These are phyloP conservation scores for Chrysochromulina tobinii DNA, from an alignment of 78 protist species.

Conservation along the genomic window DNA sequence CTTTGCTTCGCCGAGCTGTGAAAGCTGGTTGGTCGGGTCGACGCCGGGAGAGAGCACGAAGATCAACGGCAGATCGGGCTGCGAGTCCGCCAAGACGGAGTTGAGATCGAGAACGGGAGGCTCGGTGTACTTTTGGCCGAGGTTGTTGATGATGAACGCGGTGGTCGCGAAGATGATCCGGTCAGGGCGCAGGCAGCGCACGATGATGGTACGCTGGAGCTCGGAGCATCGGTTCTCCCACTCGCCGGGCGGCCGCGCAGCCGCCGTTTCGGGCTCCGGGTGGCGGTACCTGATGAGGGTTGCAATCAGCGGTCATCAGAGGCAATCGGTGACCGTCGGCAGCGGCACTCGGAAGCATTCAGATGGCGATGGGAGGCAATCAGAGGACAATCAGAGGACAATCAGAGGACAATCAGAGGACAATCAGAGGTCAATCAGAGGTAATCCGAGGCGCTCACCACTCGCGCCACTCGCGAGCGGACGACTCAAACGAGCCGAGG, in stretches of 20 bases:
- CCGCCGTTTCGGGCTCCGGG: slow-evolving; percentile 70
- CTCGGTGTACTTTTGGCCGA: slow-evolving; percentile 63
- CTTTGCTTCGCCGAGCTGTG: slow-evolving; percentile 51
- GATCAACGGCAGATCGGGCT: slow-evolving; percentile 67
- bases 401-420: too few relatives aligned
- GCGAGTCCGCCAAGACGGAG: slow-evolving; percentile 39
- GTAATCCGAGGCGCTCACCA: slow-evolving; percentile 45
- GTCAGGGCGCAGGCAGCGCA: slow-evolving; percentile 87
- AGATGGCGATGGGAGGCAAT: too few relatives aligned
- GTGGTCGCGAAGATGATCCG: slow-evolving; percentile 71
- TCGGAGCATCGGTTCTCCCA: slow-evolving; percentile 77
- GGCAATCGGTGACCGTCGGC: too few relatives aligned
- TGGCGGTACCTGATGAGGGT: neutral
- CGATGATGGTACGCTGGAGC: slow-evolving; percentile 71
- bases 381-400: too few relatives aligned
- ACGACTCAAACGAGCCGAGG: slow-evolving; percentile 57
- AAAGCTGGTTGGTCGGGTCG: slow-evolving; percentile 73
- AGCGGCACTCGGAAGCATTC: too few relatives aligned
- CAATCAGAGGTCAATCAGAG: too few relatives aligned
- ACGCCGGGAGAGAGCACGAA: slow-evolving; percentile 88
- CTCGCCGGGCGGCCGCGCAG: slow-evolving; percentile 70
- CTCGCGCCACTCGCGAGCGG: slow-evolving; percentile 69
- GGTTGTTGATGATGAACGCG: slow-evolving; percentile 61
- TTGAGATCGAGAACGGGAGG: slow-evolving; percentile 79
- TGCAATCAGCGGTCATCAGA: too few relatives aligned